Percentiles rank a stretch among this genome's conserved stretches.
phyloP scores from a whole-genome alignment of 2,329 filamentous ascomycete genomes.

The Alternaria gansuensis region DNA sequence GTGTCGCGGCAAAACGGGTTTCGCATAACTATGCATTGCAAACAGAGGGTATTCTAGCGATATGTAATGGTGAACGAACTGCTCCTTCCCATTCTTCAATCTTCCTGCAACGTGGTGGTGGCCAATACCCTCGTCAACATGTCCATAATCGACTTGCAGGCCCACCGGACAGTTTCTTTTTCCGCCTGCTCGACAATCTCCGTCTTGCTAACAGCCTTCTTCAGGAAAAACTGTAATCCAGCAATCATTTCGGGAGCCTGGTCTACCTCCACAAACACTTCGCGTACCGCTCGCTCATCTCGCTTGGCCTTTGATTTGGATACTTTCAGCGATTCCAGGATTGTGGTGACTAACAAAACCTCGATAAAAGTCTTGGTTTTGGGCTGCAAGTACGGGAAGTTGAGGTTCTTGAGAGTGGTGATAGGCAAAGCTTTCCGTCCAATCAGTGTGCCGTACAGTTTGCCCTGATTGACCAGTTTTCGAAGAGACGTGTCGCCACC shows the following conservation, averaged over 20 bases:
- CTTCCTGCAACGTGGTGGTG: slow-evolving; percentile 53
- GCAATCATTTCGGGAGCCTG: slow-evolving; percentile 73
- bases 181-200: slow-evolving; percentile 62
- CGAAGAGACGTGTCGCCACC: slow-evolving; percentile 61
- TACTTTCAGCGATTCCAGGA: slow-evolving; percentile 71
- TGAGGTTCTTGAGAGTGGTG: slow-evolving; percentile 72
- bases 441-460: slow-evolving; percentile 71
- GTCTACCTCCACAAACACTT: slow-evolving; percentile 71
- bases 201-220: slow-evolving; percentile 75
- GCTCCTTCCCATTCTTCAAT: slow-evolving; percentile 17
- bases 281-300: slow-evolving; percentile 68
- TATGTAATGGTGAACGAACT: neutral
- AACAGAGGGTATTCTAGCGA: slow-evolving; percentile 12
- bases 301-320: slow-evolving; percentile 55
- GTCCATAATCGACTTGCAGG: slow-evolving; percentile 52
- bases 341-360: slow-evolving; percentile 76
- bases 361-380: slow-evolving; percentile 83
- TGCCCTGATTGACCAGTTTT: slow-evolving; percentile 72
- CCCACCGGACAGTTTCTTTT: slow-evolving; percentile 60
- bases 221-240: slow-evolving; percentile 81
- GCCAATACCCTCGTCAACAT: slow-evolving; percentile 50
- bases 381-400: slow-evolving; percentile 77
- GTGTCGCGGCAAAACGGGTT: neutral
- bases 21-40: slow-evolving; percentile 14
- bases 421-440: slow-evolving; percentile 67